A percentile compares a stretch with the other conserved stretches of the same genome.
Conservation (phyloP, 2,329 filamentous ascomycete genomes). For the Aspergillus fijiensis region DNA sequence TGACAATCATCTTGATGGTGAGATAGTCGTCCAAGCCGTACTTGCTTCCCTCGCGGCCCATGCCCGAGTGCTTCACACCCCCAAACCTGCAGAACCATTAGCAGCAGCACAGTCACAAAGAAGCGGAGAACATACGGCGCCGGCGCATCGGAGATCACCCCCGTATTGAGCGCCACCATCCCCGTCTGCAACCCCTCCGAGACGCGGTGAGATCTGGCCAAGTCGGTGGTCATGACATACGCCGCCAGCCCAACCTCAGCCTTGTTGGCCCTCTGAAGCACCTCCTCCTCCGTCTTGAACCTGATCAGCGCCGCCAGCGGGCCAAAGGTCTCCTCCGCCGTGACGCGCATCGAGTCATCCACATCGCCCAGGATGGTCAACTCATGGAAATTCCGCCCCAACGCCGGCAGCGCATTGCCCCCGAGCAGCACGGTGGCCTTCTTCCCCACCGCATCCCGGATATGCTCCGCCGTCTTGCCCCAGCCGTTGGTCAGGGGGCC, state of each 20-base stretch:
- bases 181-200: constrained; percentile 53
- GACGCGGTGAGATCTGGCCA: constrained; percentile 55
- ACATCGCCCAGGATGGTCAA: constrained; percentile 84
- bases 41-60: constrained; percentile 71
- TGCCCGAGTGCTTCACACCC: constrained; percentile 75
- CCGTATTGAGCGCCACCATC: constrained; percentile 65
- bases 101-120: background rate
- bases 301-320: constrained; percentile 83
- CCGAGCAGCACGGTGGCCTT: constrained; percentile 71
- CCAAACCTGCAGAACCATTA: constrained; percentile 55
- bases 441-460: constrained; percentile 71
- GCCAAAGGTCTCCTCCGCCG: constrained; percentile 86
- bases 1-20: constrained; percentile 58
- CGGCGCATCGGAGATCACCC: constrained; percentile 53
- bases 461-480: constrained; percentile 71
- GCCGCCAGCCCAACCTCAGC: constrained; percentile 82
- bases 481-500: constrained; percentile 67
- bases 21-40: constrained; percentile 74
- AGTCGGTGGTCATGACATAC: constrained; percentile 74
- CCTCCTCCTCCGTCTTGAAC: constrained; percentile 82
- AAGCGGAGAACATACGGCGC: constrained; percentile 35
- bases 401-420: constrained; percentile 66
- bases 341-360: constrained; percentile 75
- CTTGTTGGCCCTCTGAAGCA: constrained; percentile 73
- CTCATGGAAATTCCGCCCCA: constrained; percentile 81